A percentile compares a stretch with the other conserved stretches of the same genome.
Evolutionary conservation across 352 stramenopile species (phyloP).

Genomic region (Phytophthora hybrid): DNA sequence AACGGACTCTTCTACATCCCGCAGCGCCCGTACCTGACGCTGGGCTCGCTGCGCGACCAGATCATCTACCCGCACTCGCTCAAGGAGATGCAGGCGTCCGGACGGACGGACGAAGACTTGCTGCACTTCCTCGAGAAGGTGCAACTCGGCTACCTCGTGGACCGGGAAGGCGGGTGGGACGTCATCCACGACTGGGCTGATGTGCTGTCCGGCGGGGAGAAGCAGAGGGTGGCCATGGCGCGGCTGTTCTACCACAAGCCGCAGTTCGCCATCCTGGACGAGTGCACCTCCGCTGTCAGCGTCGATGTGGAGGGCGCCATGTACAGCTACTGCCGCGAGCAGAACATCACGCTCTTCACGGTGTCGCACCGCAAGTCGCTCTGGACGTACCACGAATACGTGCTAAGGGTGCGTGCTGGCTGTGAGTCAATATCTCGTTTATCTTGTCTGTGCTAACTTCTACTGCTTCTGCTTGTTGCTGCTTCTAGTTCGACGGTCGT

Average conservation of each 20-base stretch:
- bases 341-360: constrained; percentile 93
- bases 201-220: constrained; percentile 90
- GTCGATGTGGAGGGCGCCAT: constrained; percentile 90
- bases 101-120: constrained; percentile 70
- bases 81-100: constrained; percentile 66
- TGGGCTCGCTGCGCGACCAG: constrained; percentile 89
- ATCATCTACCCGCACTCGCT: constrained; percentile 90
- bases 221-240: constrained; percentile 92
- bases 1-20: constrained; percentile 93
- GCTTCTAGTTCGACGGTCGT: constrained; percentile 79
- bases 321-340: constrained; percentile 85
- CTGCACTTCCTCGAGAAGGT: constrained; percentile 82
- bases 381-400: constrained; percentile 91
- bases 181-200: constrained; percentile 89
- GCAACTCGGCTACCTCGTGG: constrained; percentile 79
- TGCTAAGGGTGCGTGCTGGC: constrained; percentile 64
- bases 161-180: constrained; percentile 80
- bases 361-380: constrained; percentile 92
- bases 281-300: constrained; percentile 87
- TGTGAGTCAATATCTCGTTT: background rate
- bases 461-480: constrained; percentile 7
- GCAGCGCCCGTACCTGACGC: constrained; percentile 88
- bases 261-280: constrained; percentile 92
- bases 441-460: constrained; percentile 8
- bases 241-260: constrained; percentile 92